Conservation (phyloP, 208 protist genomes). For the Wallacemonas sp. region DNA sequence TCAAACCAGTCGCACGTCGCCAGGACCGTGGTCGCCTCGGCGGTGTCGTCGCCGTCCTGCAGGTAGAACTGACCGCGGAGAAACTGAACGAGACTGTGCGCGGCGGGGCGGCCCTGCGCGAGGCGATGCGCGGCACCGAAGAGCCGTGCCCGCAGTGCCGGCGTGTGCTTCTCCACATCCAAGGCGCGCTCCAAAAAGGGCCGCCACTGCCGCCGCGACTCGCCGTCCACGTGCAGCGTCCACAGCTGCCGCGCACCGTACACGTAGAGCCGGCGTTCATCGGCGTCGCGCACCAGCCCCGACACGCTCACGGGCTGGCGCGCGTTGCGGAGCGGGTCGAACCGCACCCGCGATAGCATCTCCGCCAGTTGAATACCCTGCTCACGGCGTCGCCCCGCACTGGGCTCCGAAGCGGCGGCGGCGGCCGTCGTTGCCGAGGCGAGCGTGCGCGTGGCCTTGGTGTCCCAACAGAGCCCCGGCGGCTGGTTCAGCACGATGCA, state of each 20-base stretch:
- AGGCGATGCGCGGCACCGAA: slow-evolving; percentile 67
- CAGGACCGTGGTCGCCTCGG: slow-evolving; percentile 42
- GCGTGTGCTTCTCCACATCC: slow-evolving; percentile 20
- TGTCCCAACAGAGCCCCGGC: slow-evolving; percentile 69
- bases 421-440: too few species aligned
- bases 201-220: slow-evolving; percentile 71
- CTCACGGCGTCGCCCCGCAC: not conserved
- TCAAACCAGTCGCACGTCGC: slow-evolving; percentile 74
- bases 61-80: slow-evolving; percentile 62
- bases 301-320: slow-evolving; percentile 22
- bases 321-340: slow-evolving; percentile 62
- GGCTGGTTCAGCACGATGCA: slow-evolving; percentile 84
- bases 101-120: slow-evolving; percentile 31
- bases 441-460: too few species aligned
- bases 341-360: slow-evolving; percentile 69
- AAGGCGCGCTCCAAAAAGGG: slow-evolving; percentile 77
- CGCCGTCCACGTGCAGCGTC: slow-evolving; percentile 63
- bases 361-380: slow-evolving; percentile 54
- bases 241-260: slow-evolving; percentile 54
- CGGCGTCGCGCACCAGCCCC: slow-evolving; percentile 53
- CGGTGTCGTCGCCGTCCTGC: slow-evolving; percentile 29
- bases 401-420: not conserved
- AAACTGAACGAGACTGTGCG: slow-evolving; percentile 40
- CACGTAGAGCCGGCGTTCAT: slow-evolving; percentile 50
- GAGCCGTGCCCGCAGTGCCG: slow-evolving; percentile 45